phyloP scores from a whole-genome alignment of 2,329 filamentous ascomycete genomes.

The Xylariales sp. region DNA sequence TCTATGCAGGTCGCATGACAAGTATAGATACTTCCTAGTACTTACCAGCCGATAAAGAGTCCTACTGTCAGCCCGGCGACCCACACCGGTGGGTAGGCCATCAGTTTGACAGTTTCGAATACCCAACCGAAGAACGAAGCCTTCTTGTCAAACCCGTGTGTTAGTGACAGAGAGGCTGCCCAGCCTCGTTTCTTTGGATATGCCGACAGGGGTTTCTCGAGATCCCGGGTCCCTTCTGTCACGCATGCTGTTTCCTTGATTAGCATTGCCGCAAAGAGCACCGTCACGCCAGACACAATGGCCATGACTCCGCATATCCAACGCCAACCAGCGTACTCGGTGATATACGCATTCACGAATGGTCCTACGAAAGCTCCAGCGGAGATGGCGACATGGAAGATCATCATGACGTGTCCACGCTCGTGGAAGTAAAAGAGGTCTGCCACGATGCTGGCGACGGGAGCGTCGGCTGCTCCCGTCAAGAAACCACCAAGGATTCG shows the following conservation, averaged over 20 bases:
- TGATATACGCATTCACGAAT: background rate
- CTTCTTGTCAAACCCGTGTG: background rate
- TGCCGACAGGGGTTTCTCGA: background rate
- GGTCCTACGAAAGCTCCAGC: background rate
- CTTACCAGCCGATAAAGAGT: background rate
- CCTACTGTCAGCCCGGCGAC: background rate
- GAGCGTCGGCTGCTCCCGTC: background rate
- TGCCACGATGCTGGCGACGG: background rate
- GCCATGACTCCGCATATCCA: background rate
- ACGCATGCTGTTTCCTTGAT: background rate
- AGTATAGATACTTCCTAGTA: background rate
- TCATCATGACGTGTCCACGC: background rate
- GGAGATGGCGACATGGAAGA: background rate
- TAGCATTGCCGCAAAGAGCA: background rate
- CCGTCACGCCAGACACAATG: background rate
- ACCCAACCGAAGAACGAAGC: slow-evolving; percentile 1
- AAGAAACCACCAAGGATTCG: background rate
- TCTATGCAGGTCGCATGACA: background rate
- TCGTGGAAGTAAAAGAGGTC: slow-evolving; percentile 1
- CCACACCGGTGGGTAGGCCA: background rate
- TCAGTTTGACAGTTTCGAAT: background rate
- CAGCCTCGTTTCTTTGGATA: background rate
- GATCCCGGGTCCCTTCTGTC: background rate
- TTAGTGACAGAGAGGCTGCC: background rate
- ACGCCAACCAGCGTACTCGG: background rate